Percentiles rank a stretch among this genome's conserved stretches.
phyloP scores from a whole-genome alignment of 2,329 filamentous ascomycete species.

The Aspergillus tamarii region DNA sequence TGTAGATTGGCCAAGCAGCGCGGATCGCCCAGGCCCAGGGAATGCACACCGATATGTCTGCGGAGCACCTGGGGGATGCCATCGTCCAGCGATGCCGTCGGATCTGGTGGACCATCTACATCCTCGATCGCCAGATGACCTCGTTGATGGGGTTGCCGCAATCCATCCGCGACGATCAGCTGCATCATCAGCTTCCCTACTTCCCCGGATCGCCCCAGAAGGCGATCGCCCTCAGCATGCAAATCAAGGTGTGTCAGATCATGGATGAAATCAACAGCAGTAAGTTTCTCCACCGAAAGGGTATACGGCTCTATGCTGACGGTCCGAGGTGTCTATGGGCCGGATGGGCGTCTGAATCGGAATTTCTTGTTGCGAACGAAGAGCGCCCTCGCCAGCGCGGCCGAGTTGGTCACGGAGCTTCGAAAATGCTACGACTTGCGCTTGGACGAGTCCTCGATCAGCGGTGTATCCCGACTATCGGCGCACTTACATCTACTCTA shows the following conservation, averaged over 20 bases:
- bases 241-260: slow-evolving; percentile 51
- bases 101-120: slow-evolving; percentile 60
- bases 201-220: slow-evolving; percentile 46
- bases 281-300: slow-evolving; percentile 27
- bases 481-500: slow-evolving; percentile 46
- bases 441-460: slow-evolving; percentile 36
- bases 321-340: slow-evolving; percentile 46
- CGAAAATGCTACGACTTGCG: slow-evolving; percentile 42
- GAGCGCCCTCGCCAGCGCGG: slow-evolving; percentile 42
- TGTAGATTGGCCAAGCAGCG: slow-evolving; percentile 56
- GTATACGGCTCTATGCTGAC: not conserved
- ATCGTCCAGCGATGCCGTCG: slow-evolving; percentile 52
- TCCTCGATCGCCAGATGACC: slow-evolving; percentile 58
- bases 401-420: slow-evolving; percentile 46
- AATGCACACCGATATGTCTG: slow-evolving; percentile 57
- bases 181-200: slow-evolving; percentile 51
- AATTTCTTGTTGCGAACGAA: slow-evolving; percentile 46
- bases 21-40: slow-evolving; percentile 54
- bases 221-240: slow-evolving; percentile 47
- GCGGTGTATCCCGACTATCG: slow-evolving; percentile 46
- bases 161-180: slow-evolving; percentile 55
- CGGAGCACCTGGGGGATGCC: slow-evolving; percentile 43
- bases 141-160: slow-evolving; percentile 57
- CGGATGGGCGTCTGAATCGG: slow-evolving; percentile 40
- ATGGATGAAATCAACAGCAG: slow-evolving; percentile 51